Evolutionary conservation across 2,329 filamentous ascomycete species (phyloP).

Genomic region (Alternaria sp.): DNA sequence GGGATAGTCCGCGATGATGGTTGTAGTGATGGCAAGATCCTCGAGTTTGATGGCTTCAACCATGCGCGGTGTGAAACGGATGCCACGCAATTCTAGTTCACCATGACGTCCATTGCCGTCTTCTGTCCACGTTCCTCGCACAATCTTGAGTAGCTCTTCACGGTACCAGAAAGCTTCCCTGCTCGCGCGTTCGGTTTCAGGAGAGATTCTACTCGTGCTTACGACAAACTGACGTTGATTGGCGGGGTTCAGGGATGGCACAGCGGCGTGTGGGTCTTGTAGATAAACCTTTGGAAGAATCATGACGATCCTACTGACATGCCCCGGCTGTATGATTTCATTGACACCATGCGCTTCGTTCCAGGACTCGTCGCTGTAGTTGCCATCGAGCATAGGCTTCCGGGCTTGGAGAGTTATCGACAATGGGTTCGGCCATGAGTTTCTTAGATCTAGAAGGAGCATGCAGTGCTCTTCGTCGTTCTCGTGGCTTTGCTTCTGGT

Average conservation of each 20-base stretch:
- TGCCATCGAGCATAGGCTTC: slow-evolving; percentile 25
- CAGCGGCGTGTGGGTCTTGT: slow-evolving; percentile 76
- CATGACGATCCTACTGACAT: slow-evolving; percentile 77
- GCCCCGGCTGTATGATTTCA: slow-evolving; percentile 64
- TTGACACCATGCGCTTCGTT: slow-evolving; percentile 36
- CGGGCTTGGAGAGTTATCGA: slow-evolving; percentile 67
- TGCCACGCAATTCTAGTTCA: slow-evolving; percentile 76
- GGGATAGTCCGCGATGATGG: slow-evolving; percentile 26
- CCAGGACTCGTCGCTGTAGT: slow-evolving; percentile 12
- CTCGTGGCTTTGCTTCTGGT: slow-evolving; percentile 52
- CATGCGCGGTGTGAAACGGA: slow-evolving; percentile 79
- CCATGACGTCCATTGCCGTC: slow-evolving; percentile 66
- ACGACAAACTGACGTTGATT: slow-evolving; percentile 94
- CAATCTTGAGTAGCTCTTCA: slow-evolving; percentile 76
- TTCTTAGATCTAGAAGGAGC: slow-evolving; percentile 83
- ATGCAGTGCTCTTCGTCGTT: slow-evolving; percentile 74
- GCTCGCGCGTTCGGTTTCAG: slow-evolving; percentile 78
- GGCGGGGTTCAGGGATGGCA: slow-evolving; percentile 81
- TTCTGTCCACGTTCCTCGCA: slow-evolving; percentile 77
- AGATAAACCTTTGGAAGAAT: slow-evolving; percentile 79
- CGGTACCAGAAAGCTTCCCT: slow-evolving; percentile 93
- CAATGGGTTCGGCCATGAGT: slow-evolving; percentile 87
- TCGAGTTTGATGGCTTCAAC: slow-evolving; percentile 84
- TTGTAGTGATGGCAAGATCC: slow-evolving; percentile 73
- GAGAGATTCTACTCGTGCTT: slow-evolving; percentile 78